Conservation (phyloP, 2,329 filamentous ascomycete species). For the Pestalotiopsis fici region DNA sequence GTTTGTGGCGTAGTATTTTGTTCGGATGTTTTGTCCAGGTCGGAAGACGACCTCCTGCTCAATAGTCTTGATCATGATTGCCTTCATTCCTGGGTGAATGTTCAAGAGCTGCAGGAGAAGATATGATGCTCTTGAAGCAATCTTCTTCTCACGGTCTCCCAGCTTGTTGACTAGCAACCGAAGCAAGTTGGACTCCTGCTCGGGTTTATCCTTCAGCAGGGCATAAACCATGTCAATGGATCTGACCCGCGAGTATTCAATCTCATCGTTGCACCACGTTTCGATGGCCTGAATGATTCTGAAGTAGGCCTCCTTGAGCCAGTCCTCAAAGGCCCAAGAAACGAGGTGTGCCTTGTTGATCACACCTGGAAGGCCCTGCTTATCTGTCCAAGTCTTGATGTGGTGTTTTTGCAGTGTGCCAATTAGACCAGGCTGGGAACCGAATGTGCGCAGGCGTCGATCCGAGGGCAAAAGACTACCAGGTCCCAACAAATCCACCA, state of each 20-base stretch:
- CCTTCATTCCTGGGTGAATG: constrained; percentile 91
- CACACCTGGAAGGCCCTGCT: constrained; percentile 71
- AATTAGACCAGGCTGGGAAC: constrained; percentile 75
- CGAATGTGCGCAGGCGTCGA: constrained; percentile 78
- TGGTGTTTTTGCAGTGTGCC: constrained; percentile 66
- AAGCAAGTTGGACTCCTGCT: constrained; percentile 93
- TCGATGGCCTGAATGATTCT: constrained; percentile 90
- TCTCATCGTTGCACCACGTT: constrained; percentile 90
- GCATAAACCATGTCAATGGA: constrained; percentile 91
- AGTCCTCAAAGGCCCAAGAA: constrained; percentile 90
- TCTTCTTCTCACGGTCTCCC: constrained; percentile 92
- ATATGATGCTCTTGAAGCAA: constrained; percentile 90
- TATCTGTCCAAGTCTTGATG: constrained; percentile 62
- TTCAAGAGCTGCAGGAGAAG: constrained; percentile 88
- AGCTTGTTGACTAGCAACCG: constrained; percentile 94
- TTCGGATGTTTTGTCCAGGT: constrained; percentile 82
- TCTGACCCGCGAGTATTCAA: constrained; percentile 86
- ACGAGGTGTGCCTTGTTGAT: constrained; percentile 79
- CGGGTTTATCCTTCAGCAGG: constrained; percentile 90
- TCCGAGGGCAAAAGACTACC: constrained; percentile 82
- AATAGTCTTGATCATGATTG: constrained; percentile 78
- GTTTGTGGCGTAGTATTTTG: constrained; percentile 95
- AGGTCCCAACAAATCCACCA: constrained; percentile 92
- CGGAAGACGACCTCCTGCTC: constrained; percentile 88
- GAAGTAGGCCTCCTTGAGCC: constrained; percentile 93